These are phyloP conservation scores for Tolypocladium album DNA, from an alignment of 2,329 filamentous ascomycete genomes.

Conservation along the genomic window DNA sequence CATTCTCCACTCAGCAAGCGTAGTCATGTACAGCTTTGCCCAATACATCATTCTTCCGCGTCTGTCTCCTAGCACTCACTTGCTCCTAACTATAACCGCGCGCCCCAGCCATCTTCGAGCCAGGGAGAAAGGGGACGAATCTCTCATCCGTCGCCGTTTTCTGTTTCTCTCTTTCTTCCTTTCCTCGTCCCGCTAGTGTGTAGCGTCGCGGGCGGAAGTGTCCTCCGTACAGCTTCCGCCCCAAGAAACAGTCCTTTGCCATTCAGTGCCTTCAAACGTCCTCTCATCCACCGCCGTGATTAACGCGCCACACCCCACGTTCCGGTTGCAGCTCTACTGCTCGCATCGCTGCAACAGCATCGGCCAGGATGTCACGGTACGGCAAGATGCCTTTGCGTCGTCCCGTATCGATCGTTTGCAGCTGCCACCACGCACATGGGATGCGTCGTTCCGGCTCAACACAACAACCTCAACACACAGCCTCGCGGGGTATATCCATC, in stretches of 20 bases:
- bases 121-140: slow-evolving; percentile 3
- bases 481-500: slow-evolving; percentile 31
- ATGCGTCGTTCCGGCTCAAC: slow-evolving; percentile 20
- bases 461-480: slow-evolving; percentile 20
- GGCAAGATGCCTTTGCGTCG: neutral
- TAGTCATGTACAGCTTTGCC: slow-evolving; percentile 19
- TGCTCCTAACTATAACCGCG: slow-evolving; percentile 14
- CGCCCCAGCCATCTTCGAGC: slow-evolving; percentile 8
- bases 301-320: neutral
- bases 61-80: slow-evolving; percentile 13
- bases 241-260: slow-evolving; percentile 13
- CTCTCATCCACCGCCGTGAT: slow-evolving; percentile 21
- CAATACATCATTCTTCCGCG: slow-evolving; percentile 16
- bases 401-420: neutral
- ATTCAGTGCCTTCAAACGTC: slow-evolving; percentile 16
- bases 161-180: slow-evolving; percentile 1
- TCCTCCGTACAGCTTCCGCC: slow-evolving; percentile 6
- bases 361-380: neutral
- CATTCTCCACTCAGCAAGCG: slow-evolving; percentile 14
- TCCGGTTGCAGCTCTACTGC: slow-evolving; percentile 1
- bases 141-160: slow-evolving; percentile 2
- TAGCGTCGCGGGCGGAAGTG: neutral
- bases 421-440: slow-evolving; percentile 1
- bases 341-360: slow-evolving; percentile 1
- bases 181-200: slow-evolving; percentile 1